Percentiles rank a stretch among this genome's conserved stretches.
Conservation (phyloP, 2,329 filamentous ascomycete genomes). For the Aspergillus floridensis region DNA sequence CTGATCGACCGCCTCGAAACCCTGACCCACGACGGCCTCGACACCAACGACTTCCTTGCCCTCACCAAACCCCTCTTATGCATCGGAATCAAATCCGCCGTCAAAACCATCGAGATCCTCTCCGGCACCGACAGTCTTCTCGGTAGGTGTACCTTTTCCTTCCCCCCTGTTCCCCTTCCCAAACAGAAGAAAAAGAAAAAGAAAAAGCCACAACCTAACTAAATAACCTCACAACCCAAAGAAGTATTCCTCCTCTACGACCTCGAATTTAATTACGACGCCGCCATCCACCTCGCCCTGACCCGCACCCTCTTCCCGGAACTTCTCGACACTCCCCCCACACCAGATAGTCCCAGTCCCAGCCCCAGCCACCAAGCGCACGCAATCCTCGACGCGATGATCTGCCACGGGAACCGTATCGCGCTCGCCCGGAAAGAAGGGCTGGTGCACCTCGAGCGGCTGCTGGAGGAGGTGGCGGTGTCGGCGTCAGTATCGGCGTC, state of each 20-base stretch:
- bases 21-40: not conserved
- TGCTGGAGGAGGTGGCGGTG: constrained; percentile 25
- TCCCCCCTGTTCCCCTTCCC: too few relatives aligned
- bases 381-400: constrained; percentile 37
- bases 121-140: constrained; percentile 1
- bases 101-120: not conserved
- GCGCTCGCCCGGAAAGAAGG: constrained; percentile 37
- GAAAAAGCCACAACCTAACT: too few relatives aligned
- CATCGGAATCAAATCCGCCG: constrained; percentile 2
- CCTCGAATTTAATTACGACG: constrained; percentile 36
- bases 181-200: too few relatives aligned
- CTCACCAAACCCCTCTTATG: constrained; percentile 1
- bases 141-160: not conserved
- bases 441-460: constrained; percentile 25
- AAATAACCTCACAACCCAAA: constrained; percentile 8
- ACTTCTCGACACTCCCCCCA: not conserved
- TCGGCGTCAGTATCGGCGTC: too few relatives aligned
- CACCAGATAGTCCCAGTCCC: not conserved
- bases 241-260: constrained; percentile 43
- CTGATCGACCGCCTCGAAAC: constrained; percentile 4
- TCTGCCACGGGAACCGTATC: constrained; percentile 34
- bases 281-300: constrained; percentile 39
- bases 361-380: constrained; percentile 17
- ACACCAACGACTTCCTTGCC: not conserved
- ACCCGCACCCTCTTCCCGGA: constrained; percentile 37